Evolutionary conservation across 352 stramenopile genomes (phyloP).

Genomic region (Phytophthora constricta): DNA sequence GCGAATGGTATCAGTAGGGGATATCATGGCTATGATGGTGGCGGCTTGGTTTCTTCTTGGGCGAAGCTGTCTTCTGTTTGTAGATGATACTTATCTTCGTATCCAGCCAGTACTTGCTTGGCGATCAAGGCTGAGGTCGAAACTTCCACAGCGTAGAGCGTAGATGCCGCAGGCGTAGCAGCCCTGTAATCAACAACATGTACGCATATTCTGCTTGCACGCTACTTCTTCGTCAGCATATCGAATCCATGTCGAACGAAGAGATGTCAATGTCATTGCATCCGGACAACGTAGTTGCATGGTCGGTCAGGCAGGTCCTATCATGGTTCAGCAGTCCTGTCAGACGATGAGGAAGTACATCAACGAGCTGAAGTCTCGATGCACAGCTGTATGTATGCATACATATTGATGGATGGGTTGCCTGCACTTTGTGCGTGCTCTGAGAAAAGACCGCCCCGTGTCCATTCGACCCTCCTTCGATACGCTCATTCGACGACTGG

Average conservation of each 20-base stretch:
- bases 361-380: too few species aligned
- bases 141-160: slow-evolving; percentile 60
- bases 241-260: too few species aligned
- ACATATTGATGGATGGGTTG: neutral
- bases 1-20: slow-evolving; percentile 4
- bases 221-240: slow-evolving; percentile 97
- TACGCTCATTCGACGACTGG: neutral
- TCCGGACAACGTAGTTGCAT: too few species aligned
- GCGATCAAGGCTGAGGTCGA: slow-evolving; percentile 23
- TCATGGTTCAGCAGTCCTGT: too few species aligned
- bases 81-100: too few species aligned
- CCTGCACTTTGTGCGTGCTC: neutral
- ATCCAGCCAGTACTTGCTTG: too few species aligned
- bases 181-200: neutral
- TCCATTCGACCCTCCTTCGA: too few species aligned
- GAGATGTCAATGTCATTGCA: too few species aligned
- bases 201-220: too few species aligned
- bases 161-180: slow-evolving; percentile 58
- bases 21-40: slow-evolving; percentile 16
- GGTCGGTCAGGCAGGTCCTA: too few species aligned
- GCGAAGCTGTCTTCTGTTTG: slow-evolving; percentile 1
- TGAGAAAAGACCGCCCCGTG: neutral
- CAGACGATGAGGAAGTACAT: too few species aligned
- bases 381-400: neutral
- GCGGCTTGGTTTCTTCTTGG: neutral